Evolutionary conservation across 2,329 filamentous ascomycete genomes (phyloP).

Genomic region (Tolypocladium endophyticum): DNA sequence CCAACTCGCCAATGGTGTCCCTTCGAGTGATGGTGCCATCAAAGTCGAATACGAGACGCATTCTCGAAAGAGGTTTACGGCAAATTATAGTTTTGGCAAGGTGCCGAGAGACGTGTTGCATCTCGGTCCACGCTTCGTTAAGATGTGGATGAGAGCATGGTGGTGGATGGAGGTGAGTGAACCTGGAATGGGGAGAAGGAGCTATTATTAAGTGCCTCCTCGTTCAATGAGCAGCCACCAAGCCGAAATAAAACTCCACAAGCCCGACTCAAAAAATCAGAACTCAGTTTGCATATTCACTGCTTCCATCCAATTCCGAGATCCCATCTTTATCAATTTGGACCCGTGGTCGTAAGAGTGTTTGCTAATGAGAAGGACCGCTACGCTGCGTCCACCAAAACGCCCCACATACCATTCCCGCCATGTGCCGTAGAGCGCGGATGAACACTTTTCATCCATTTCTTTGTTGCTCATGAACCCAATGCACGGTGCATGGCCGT

Average conservation of each 20-base stretch:
- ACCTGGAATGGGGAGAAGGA: background rate
- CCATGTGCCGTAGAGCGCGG: background rate
- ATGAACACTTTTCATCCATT: background rate
- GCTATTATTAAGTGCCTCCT: background rate
- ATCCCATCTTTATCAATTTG: background rate
- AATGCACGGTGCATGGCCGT: background rate
- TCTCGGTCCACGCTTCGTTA: background rate
- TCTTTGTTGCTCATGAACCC: background rate
- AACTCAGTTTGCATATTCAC: background rate
- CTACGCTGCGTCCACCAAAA: background rate
- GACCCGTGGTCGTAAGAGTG: background rate
- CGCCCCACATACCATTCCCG: background rate
- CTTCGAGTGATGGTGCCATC: slow-evolving; percentile 46
- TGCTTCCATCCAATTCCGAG: background rate
- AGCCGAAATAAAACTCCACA: background rate
- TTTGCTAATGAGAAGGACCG: background rate
- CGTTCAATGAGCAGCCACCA: too few relatives aligned
- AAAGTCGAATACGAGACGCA: slow-evolving; percentile 46
- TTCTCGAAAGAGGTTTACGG: slow-evolving; percentile 5
- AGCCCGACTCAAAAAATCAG: too few relatives aligned
- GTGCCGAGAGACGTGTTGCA: background rate
- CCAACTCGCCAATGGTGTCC: slow-evolving; percentile 42
- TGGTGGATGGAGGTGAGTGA: background rate
- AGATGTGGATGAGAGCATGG: background rate
- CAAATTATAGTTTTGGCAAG: background rate